Conservation (phyloP, 2,329 filamentous ascomycete genomes). For the Byssoonygena ceratinophila region DNA sequence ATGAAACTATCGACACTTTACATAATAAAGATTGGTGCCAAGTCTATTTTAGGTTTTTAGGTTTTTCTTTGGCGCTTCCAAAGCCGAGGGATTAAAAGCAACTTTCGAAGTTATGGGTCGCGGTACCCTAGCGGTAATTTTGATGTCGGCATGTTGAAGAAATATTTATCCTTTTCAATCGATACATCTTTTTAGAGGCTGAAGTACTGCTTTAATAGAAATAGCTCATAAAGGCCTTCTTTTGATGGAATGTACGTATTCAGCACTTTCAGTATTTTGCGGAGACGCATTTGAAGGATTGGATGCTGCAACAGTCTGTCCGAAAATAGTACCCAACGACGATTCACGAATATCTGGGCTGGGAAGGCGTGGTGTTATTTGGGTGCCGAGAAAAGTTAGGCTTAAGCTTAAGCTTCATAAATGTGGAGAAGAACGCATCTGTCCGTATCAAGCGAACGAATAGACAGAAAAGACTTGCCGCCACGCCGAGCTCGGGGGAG, state of each 20-base stretch:
- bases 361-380: conserved; percentile 1
- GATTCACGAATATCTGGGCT: background rate
- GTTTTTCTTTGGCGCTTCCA: conserved; percentile 13
- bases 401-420: conserved; percentile 12
- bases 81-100: conserved; percentile 7
- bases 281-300: background rate
- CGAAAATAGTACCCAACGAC: background rate
- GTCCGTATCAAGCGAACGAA: conserved; percentile 5
- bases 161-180: background rate
- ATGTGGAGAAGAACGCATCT: conserved; percentile 6
- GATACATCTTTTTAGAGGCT: background rate
- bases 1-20: conserved; percentile 8
- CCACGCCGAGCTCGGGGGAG: conserved; percentile 10
- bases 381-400: conserved; percentile 6
- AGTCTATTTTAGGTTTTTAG: conserved; percentile 18
- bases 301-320: background rate
- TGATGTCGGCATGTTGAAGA: background rate
- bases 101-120: conserved; percentile 6
- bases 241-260: no score
- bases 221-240: no score
- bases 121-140: conserved; percentile 9
- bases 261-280: background rate
- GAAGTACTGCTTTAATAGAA: background rate
- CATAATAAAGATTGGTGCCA: conserved; percentile 15
- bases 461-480: conserved; percentile 5